These are phyloP conservation scores for Lichina pygmaea DNA, from an alignment of 495 filamentous ascomycete genomes.

Conservation along the genomic window DNA sequence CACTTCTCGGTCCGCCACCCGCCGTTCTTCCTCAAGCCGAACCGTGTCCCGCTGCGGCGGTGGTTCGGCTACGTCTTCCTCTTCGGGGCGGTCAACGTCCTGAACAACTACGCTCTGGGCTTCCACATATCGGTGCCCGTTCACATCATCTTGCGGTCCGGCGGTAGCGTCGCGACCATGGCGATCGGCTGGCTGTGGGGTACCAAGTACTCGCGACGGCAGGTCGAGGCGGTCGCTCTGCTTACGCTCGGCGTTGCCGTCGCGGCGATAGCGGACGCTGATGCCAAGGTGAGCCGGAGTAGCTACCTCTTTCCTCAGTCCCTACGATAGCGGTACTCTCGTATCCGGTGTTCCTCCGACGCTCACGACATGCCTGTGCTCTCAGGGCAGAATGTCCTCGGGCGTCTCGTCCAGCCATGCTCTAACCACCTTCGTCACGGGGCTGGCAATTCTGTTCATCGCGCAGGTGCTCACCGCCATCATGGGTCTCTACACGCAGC, in stretches of 20 bases:
- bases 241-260: conserved; percentile 67
- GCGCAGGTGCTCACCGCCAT: conserved; percentile 78
- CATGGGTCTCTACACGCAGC: conserved; percentile 85
- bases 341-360: too few species aligned
- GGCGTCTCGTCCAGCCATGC: background rate
- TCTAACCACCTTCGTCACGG: conserved; percentile 31
- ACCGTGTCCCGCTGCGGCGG: conserved; percentile 55
- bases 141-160: conserved; percentile 88
- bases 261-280: conserved; percentile 68
- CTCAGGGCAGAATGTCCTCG: background rate
- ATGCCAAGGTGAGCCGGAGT: conserved; percentile 35
- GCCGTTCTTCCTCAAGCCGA: conserved; percentile 43
- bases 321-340: background rate
- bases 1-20: conserved; percentile 46
- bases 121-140: conserved; percentile 91
- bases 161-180: conserved; percentile 86
- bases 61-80: conserved; percentile 77
- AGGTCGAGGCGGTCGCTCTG: conserved; percentile 51
- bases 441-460: conserved; percentile 59
- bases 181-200: conserved; percentile 59
- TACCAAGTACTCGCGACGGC: conserved; percentile 54
- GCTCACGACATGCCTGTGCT: background rate
- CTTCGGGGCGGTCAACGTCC: conserved; percentile 72
- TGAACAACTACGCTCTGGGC: conserved; percentile 95
- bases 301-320: background rate